A percentile compares a stretch with the other conserved stretches of the same genome.
These are phyloP conservation scores for Diplodia intermedia DNA, from an alignment of 2,329 filamentous ascomycete species.

Conservation along the genomic window DNA sequence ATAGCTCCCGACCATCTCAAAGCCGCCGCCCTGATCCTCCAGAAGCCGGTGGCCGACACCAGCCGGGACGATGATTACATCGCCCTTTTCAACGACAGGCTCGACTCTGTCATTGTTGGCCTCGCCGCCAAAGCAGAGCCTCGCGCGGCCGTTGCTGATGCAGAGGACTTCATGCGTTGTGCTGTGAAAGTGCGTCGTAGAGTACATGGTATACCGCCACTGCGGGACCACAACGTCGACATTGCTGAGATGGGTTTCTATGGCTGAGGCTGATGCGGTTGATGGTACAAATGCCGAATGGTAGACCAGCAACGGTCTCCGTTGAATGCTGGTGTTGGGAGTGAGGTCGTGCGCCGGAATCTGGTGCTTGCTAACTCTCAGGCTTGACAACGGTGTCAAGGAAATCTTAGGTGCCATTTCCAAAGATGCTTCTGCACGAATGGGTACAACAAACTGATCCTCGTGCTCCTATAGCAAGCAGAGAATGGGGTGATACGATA, in stretches of 20 bases:
- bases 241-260: conserved; percentile 63
- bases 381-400: conserved; percentile 56
- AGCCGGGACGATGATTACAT: conserved; percentile 70
- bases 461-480: not conserved
- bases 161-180: conserved; percentile 72
- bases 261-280: conserved; percentile 53
- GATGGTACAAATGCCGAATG: conserved; percentile 61
- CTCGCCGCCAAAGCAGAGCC: conserved; percentile 71
- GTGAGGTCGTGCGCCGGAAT: conserved; percentile 65
- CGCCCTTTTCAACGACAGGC: conserved; percentile 62
- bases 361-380: conserved; percentile 64
- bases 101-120: conserved; percentile 65
- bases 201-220: conserved; percentile 75
- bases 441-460: not conserved
- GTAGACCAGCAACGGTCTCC: conserved; percentile 71
- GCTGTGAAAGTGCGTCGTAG: conserved; percentile 70
- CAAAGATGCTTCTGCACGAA: not conserved
- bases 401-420: conserved; percentile 34
- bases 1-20: conserved; percentile 73
- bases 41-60: conserved; percentile 70
- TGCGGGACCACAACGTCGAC: conserved; percentile 66
- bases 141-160: conserved; percentile 64
- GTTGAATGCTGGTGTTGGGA: conserved; percentile 70
- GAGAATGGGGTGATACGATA: not conserved
- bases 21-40: conserved; percentile 62